Evolutionary conservation across 2,329 filamentous ascomycete species (phyloP).

Genomic region (Monilinia vaccinii-corymbosi): DNA sequence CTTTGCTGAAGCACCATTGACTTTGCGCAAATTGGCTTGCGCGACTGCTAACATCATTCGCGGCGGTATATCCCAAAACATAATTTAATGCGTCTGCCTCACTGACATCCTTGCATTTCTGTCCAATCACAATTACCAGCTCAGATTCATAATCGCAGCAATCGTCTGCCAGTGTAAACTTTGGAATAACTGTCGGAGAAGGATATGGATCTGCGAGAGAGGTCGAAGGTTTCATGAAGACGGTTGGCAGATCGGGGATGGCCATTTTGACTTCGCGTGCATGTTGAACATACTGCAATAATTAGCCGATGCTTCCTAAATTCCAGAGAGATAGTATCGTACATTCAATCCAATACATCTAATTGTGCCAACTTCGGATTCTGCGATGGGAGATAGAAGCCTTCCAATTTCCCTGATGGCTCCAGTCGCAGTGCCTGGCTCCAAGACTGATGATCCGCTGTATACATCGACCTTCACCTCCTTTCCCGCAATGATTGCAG

Average conservation of each 20-base stretch:
- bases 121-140: conserved; percentile 40
- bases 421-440: conserved; percentile 42
- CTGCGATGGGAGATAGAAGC: conserved; percentile 37
- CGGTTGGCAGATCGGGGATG: conserved; percentile 35
- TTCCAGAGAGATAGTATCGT: conserved; percentile 12
- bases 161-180: conserved; percentile 35
- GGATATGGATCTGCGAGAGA: conserved; percentile 24
- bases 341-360: conserved; percentile 44
- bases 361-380: conserved; percentile 37
- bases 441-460: conserved; percentile 48
- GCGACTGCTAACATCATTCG: conserved; percentile 46
- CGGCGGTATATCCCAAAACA: conserved; percentile 46
- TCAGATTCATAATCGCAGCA: conserved; percentile 43
- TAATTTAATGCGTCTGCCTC: conserved; percentile 40
- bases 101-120: conserved; percentile 38
- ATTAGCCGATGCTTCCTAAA: not conserved
- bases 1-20: conserved; percentile 44
- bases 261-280: conserved; percentile 37
- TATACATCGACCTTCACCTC: conserved; percentile 48
- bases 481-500: conserved; percentile 45
- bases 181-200: conserved; percentile 36
- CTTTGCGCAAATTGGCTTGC: conserved; percentile 40
- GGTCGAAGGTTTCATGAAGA: conserved; percentile 26
- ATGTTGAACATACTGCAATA: conserved; percentile 35
- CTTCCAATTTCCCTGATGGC: conserved; percentile 35